phyloP scores from a whole-genome alignment of 306 rosid species.

The Sindora glabra region DNA sequence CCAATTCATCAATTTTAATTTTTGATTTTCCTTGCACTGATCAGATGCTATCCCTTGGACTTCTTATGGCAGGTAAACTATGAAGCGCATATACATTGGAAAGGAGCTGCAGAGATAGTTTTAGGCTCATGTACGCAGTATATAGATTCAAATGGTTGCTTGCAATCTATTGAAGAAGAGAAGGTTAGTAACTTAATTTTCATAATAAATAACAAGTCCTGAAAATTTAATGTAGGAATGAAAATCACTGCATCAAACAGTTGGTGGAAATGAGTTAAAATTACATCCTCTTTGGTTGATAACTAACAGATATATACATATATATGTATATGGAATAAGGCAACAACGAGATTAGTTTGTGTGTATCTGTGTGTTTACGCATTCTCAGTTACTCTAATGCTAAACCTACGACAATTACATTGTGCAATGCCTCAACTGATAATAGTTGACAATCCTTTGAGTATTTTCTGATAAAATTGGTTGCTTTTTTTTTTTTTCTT shows the following conservation, averaged over 20 bases:
- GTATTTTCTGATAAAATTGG: not conserved
- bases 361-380: not conserved
- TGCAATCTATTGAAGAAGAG: constrained; percentile 43
- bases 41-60: constrained; percentile 1
- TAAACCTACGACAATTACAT: not conserved
- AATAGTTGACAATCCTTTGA: not conserved
- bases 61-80: constrained; percentile 50
- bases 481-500: not conserved
- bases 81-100: constrained; percentile 82
- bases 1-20: not conserved
- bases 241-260: constrained; percentile 7
- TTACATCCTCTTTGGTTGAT: constrained; percentile 4
- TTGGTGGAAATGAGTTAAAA: not conserved
- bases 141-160: constrained; percentile 61
- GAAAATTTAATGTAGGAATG: constrained; percentile 15
- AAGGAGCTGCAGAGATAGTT: constrained; percentile 96
- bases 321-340: not conserved
- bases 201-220: not conserved
- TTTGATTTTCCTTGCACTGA: constrained; percentile 1
- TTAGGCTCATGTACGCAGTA: constrained; percentile 58
- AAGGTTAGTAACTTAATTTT: constrained; percentile 47
- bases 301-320: constrained; percentile 3
- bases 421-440: not conserved
- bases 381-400: constrained; percentile 8
- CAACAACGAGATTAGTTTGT: constrained; percentile 5